Base-by-base conservation (phyloP, 352 stramenopile species). In the Phytophthora sansomeana region DNA sequence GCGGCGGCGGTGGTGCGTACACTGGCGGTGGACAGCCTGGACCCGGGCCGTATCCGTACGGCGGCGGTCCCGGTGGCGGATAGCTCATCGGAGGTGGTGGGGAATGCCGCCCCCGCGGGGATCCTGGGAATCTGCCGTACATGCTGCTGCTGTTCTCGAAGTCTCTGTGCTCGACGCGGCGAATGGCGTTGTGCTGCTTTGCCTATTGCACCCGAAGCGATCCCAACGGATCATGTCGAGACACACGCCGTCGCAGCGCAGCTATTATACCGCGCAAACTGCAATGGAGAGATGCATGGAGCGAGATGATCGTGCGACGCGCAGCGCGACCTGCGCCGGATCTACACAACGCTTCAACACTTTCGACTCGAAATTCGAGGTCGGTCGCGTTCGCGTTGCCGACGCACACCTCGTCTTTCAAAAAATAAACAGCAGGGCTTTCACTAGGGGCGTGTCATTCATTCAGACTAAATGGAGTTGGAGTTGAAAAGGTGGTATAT, bases 31-130 rank as follows among this genome's bases (percentile, higher is more conserved):
- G 59, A 35, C 48, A 58, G 3, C 26, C 32, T 24, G 49, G 38
- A 1, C 49, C 41, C 1, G 58, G 58, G 0, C 50, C 50, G 43
- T 62, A 68, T 62, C 35, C 59, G 42, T 57, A 52, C 35, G 42
- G 59, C 13, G 49, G 59, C 17, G 59, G 42, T 21, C 48, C 58
- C 41, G 48, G 58, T 0, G 58, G 49, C 13, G 47, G 47, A 19
- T 52, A 58, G 6, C 17, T 38, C 32, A 48, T 59, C 21, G 58
- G 42, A 13, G 55, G 55, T 47, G 59, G 59, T 5, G 46, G 57
- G 10, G 59, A 68, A 43, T 62, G 59, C 51, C 59, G 55, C 62
- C 59, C 59, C 24, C 21, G 59, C 4, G 50, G 50, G 1, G 59
- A 68, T 38, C 59, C 51, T 44, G 59, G 50, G 14, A 46, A 67